Percentiles rank a stretch among this genome's conserved stretches.
Evolutionary conservation across 768 basidiomycete species (phyloP).

Genomic region (Suillus luteus): DNA sequence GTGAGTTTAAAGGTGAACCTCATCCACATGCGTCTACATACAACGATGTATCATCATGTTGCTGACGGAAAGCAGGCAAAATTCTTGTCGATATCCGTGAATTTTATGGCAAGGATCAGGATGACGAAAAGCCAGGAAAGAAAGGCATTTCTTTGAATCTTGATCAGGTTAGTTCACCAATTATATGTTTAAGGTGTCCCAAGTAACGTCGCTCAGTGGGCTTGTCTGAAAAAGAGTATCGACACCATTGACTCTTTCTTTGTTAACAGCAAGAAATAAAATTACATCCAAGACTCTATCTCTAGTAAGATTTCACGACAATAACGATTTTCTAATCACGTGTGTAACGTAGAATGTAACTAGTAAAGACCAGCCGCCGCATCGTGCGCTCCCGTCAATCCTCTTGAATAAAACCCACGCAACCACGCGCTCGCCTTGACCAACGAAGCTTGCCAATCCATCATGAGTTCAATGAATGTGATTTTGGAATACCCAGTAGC

Average conservation of each 20-base stretch:
- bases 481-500: conserved; percentile 53
- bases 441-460: conserved; percentile 63
- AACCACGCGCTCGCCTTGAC: conserved; percentile 64
- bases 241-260: conserved; percentile 56
- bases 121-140: conserved; percentile 75
- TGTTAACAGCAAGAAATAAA: conserved; percentile 27
- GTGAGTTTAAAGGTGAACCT: conserved; percentile 45
- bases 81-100: conserved; percentile 73
- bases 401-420: conserved; percentile 57
- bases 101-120: conserved; percentile 55
- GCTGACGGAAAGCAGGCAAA: conserved; percentile 43
- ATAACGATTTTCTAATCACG: conserved; percentile 7
- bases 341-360: conserved; percentile 16
- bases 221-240: conserved; percentile 47
- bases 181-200: conserved; percentile 1
- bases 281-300: conserved; percentile 7
- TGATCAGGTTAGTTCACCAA: conserved; percentile 55
- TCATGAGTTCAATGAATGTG: conserved; percentile 54
- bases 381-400: conserved; percentile 64
- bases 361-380: conserved; percentile 69
- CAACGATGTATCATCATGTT: conserved; percentile 19
- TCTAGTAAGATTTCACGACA: neutral
- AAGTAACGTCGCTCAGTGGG: conserved; percentile 47
- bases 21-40: neutral
- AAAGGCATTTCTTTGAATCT: conserved; percentile 70